A percentile compares a stretch with the other conserved stretches of the same genome.
Conservation (phyloP, 1,284 basidiomycete genomes). For the Dichomitus squalens region DNA sequence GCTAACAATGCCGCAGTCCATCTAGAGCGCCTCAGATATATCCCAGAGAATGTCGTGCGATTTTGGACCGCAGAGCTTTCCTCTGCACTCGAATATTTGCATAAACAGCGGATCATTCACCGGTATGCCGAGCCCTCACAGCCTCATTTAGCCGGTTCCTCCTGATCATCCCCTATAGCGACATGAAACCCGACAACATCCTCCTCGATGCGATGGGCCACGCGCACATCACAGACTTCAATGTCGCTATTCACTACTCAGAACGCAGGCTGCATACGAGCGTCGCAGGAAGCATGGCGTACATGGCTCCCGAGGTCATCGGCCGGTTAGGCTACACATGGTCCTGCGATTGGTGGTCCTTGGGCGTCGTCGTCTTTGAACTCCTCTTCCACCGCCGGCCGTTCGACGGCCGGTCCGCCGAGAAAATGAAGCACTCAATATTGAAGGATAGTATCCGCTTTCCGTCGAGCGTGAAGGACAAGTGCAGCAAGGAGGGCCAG, state of each 20-base stretch:
- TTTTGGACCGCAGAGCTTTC: conserved; percentile 93
- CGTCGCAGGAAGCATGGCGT: conserved; percentile 96
- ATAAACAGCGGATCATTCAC: conserved; percentile 91
- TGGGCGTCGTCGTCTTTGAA: conserved; percentile 90
- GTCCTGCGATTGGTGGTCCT: conserved; percentile 94
- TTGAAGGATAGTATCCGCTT: conserved; percentile 66
- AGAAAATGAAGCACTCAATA: conserved; percentile 85
- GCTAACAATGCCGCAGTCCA: conserved; percentile 64
- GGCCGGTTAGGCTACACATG: conserved; percentile 80
- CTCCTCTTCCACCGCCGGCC: conserved; percentile 87
- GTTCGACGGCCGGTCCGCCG: conserved; percentile 86
- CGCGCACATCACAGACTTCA: conserved; percentile 97
- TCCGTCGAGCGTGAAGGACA: conserved; percentile 53
- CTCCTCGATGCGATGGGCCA: conserved; percentile 91
- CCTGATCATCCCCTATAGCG: conserved; percentile 53
- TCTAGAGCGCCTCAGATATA: conserved; percentile 76
- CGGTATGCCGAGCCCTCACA: conserved; percentile 54
- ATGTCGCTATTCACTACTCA: conserved; percentile 97
- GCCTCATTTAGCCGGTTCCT: conserved; percentile 26
- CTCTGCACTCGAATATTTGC: conserved; percentile 86
- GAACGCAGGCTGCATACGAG: conserved; percentile 85
- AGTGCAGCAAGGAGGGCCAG: conserved; percentile 40
- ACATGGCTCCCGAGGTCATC: conserved; percentile 97
- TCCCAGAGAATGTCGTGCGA: conserved; percentile 81
- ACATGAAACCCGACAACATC: conserved; percentile 97